phyloP scores from a whole-genome alignment of 108 stramenopile species.

The Skeletonema potamos region DNA sequence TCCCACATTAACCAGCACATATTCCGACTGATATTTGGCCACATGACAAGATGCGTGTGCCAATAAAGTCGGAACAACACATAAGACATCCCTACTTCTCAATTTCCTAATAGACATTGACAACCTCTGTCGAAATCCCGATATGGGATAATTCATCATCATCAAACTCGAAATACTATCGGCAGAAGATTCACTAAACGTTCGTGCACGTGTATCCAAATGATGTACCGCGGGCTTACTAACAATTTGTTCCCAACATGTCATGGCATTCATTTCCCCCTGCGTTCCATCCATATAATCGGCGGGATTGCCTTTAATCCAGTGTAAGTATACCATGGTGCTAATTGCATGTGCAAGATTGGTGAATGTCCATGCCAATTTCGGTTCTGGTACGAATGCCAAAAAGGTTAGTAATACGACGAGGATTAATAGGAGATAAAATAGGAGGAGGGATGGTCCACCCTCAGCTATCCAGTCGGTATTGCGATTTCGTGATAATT shows the following conservation, averaged over 20 bases:
- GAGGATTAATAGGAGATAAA: constrained; percentile 62
- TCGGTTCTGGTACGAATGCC: constrained; percentile 50
- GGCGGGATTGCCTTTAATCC: constrained; percentile 83
- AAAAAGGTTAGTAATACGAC: constrained; percentile 58
- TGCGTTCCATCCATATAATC: constrained; percentile 75
- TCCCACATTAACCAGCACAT: constrained; percentile 71
- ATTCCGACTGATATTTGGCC: constrained; percentile 53
- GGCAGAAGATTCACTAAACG: neutral
- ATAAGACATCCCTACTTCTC: constrained; percentile 46
- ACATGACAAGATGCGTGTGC: constrained; percentile 83
- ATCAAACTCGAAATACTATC: too few species aligned
- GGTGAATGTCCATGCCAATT: constrained; percentile 67
- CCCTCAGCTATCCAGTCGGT: constrained; percentile 54
- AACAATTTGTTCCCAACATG: constrained; percentile 85
- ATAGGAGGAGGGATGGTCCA: constrained; percentile 52
- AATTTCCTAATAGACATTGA: constrained; percentile 14
- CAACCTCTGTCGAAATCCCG: neutral
- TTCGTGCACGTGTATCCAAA: constrained; percentile 14
- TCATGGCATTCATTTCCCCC: constrained; percentile 85
- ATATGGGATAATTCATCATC: neutral
- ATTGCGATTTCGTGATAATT: constrained; percentile 67
- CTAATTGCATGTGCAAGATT: constrained; percentile 63
- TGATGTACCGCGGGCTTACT: constrained; percentile 30
- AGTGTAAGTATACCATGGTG: constrained; percentile 78
- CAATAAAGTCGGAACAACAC: constrained; percentile 78